A percentile compares a stretch with the other conserved stretches of the same genome.
Evolutionary conservation across 768 basidiomycete species (phyloP).

Genomic region (Lentinula aciculospora): DNA sequence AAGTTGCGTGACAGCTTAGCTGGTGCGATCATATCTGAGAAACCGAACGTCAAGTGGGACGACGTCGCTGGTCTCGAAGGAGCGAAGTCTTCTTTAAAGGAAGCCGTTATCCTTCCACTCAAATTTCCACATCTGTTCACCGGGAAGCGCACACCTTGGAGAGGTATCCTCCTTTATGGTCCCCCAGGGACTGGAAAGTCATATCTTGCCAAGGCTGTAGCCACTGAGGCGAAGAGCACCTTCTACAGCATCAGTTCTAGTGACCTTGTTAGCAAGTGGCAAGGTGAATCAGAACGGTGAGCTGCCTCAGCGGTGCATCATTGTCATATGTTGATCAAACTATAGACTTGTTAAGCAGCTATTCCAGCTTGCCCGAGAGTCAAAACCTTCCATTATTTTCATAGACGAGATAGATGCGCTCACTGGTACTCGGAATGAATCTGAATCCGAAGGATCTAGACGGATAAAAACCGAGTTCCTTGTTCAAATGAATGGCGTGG

Average conservation of each 20-base stretch:
- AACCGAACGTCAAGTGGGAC: constrained; percentile 96
- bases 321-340: not conserved
- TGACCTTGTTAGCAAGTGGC: constrained; percentile 99
- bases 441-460: constrained; percentile 95
- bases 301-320: not conserved
- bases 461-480: constrained; percentile 97
- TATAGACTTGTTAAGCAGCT: constrained; percentile 88
- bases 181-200: constrained; percentile 98
- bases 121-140: constrained; percentile 99
- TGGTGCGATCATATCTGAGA: constrained; percentile 87
- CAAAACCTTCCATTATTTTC: constrained; percentile 97
- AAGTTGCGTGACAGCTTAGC: constrained; percentile 90
- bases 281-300: constrained; percentile 95
- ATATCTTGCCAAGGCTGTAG: constrained; percentile 96
- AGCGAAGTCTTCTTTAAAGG: constrained; percentile 94
- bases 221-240: constrained; percentile 98
- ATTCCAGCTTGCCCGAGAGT: constrained; percentile 93
- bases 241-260: constrained; percentile 96
- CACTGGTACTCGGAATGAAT: constrained; percentile 90
- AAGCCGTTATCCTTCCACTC: constrained; percentile 98
- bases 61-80: constrained; percentile 96
- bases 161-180: constrained; percentile 92
- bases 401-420: constrained; percentile 98
- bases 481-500: constrained; percentile 99
- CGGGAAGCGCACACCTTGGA: constrained; percentile 97